phyloP scores from a whole-genome alignment of 2,329 filamentous ascomycete genomes.

The Beauveria sp. region DNA sequence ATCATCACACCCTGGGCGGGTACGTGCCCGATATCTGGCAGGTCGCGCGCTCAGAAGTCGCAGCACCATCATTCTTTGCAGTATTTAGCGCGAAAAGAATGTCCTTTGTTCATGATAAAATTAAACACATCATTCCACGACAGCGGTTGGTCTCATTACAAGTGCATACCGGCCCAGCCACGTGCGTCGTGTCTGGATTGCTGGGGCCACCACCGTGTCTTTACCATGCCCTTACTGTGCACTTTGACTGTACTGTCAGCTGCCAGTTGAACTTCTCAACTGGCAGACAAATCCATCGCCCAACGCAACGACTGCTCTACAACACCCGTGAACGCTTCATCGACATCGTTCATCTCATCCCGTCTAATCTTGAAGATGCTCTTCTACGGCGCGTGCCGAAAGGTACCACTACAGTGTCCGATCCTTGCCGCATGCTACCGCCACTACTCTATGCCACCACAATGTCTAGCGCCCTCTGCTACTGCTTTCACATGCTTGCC shows the following conservation, averaged over 20 bases:
- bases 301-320: background rate
- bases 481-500: constrained; percentile 5
- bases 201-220: background rate
- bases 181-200: background rate
- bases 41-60: too few relatives aligned
- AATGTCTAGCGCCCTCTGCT: too few relatives aligned
- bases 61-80: too few relatives aligned
- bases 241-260: background rate
- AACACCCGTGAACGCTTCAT: background rate
- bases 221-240: background rate
- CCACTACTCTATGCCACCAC: background rate
- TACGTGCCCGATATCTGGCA: too few relatives aligned
- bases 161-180: background rate
- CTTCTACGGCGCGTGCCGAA: background rate
- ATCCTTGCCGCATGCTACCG: background rate
- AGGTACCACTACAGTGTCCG: background rate
- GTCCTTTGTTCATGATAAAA: background rate
- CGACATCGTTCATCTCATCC: background rate
- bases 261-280: background rate
- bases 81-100: background rate
- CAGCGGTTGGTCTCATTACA: background rate
- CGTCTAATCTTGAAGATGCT: background rate
- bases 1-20: too few relatives aligned
- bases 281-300: background rate
- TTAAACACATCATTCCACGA: background rate